Evolutionary conservation across 345 rosid species (phyloP).

Genomic region (Geranium brycei): DNA sequence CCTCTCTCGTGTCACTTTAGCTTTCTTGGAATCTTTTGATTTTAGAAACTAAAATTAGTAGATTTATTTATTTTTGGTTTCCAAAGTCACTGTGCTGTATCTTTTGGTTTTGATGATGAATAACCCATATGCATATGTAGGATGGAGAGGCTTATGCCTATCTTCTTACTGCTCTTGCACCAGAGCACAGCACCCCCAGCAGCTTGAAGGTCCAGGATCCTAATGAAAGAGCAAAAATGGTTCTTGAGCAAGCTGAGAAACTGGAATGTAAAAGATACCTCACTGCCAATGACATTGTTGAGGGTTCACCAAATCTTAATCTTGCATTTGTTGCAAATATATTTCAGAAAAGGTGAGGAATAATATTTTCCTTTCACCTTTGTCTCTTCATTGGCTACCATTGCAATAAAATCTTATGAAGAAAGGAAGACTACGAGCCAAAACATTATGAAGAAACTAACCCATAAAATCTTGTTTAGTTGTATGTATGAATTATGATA

Average conservation of each 20-base stretch:
- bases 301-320: conserved; percentile 93
- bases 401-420: neutral
- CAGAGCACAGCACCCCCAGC: conserved; percentile 49
- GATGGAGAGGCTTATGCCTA: conserved; percentile 96
- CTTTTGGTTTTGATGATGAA: conserved; percentile 5
- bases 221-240: conserved; percentile 60
- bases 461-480: neutral
- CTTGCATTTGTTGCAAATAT: conserved; percentile 94
- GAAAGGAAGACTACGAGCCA: neutral
- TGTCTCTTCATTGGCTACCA: neutral
- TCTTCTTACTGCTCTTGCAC: conserved; percentile 87
- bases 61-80: neutral
- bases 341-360: conserved; percentile 72
- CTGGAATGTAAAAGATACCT: conserved; percentile 77
- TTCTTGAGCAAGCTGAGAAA: conserved; percentile 91
- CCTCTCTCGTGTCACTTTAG: no score
- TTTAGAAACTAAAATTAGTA: neutral
- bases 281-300: conserved; percentile 82
- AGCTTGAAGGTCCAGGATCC: conserved; percentile 51
- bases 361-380: no score
- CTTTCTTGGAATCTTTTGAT: neutral
- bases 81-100: neutral
- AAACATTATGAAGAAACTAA: no score
- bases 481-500: neutral
- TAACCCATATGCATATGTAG: conserved; percentile 27